Conservation (phyloP, 2,329 filamentous ascomycete species). For the Penicillium olsonii region DNA sequence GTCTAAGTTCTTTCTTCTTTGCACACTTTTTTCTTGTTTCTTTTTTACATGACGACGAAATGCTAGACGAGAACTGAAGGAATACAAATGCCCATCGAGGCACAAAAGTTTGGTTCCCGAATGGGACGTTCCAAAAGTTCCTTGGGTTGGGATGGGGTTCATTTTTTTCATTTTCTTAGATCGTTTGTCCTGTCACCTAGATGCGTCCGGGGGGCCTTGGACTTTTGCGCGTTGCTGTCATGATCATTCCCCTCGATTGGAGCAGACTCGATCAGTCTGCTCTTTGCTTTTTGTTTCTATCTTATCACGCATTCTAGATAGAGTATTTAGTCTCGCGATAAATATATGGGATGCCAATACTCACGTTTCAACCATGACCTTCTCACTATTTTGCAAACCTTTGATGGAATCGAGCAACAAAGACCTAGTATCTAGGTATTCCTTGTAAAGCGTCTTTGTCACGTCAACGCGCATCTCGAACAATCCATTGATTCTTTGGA, state of each 20-base stretch:
- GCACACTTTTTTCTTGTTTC: slow-evolving; percentile 16
- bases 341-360: slow-evolving; percentile 10
- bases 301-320: slow-evolving; percentile 8
- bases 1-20: slow-evolving; percentile 59
- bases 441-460: no score
- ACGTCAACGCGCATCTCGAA: no score
- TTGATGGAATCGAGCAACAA: no score
- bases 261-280: slow-evolving; percentile 6
- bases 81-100: slow-evolving; percentile 22
- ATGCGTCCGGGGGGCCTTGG: slow-evolving; percentile 4
- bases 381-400: no score
- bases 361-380: no score
- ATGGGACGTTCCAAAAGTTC: slow-evolving; percentile 7
- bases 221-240: slow-evolving; percentile 8
- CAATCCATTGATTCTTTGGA: no score
- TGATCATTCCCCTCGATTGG: slow-evolving; percentile 11
- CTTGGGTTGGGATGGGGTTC: slow-evolving; percentile 13
- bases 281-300: slow-evolving; percentile 4
- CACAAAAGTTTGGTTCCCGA: slow-evolving; percentile 21
- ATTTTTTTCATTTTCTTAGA: slow-evolving; percentile 14
- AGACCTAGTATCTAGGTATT: no score
- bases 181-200: slow-evolving; percentile 6
- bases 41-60: slow-evolving; percentile 35
- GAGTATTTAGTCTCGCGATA: slow-evolving; percentile 8
- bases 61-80: slow-evolving; percentile 35